A percentile compares a stretch with the other conserved stretches of the same genome.
phyloP scores from a whole-genome alignment of 192 early-diverging fungal species.

The Podila epicladia region DNA sequence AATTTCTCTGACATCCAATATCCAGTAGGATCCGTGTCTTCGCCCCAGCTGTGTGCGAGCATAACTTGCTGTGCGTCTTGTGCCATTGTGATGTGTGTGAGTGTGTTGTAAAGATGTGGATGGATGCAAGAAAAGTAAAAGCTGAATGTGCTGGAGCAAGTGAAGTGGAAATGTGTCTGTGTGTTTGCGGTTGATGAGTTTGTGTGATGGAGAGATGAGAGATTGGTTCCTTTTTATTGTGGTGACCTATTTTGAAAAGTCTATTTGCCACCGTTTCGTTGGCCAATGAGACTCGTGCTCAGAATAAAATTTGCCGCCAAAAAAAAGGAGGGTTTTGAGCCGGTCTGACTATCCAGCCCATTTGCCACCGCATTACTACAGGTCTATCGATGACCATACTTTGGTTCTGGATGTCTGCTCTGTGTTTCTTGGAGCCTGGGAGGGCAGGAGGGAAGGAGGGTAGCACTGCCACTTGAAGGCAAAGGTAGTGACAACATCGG shows the following conservation, averaged over 20 bases:
- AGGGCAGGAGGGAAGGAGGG: no score
- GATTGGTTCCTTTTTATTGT: constrained; percentile 1
- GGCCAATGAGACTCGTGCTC: background rate
- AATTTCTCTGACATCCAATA: constrained; percentile 82
- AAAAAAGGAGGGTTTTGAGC: background rate
- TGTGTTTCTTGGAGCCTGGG: no score
- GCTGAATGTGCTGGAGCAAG: background rate
- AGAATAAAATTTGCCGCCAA: no score
- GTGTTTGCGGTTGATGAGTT: background rate
- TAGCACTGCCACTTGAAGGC: no score
- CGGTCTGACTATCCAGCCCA: no score
- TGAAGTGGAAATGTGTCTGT: background rate
- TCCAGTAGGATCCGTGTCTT: constrained; percentile 67
- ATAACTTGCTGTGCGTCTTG: constrained; percentile 43
- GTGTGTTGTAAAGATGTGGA: background rate
- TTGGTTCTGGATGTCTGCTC: no score
- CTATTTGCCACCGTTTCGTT: constrained; percentile 11
- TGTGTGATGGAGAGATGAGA: background rate
- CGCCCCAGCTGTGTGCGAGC: constrained; percentile 53
- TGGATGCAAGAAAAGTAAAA: background rate
- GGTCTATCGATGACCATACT: no score
- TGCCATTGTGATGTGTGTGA: constrained; percentile 20
- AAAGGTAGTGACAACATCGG: no score
- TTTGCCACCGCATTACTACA: no score
- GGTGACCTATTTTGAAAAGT: background rate